These are phyloP conservation scores for Eimeria falciformis DNA, from an alignment of 169 alveolate genomes.

Conservation along the genomic window DNA sequence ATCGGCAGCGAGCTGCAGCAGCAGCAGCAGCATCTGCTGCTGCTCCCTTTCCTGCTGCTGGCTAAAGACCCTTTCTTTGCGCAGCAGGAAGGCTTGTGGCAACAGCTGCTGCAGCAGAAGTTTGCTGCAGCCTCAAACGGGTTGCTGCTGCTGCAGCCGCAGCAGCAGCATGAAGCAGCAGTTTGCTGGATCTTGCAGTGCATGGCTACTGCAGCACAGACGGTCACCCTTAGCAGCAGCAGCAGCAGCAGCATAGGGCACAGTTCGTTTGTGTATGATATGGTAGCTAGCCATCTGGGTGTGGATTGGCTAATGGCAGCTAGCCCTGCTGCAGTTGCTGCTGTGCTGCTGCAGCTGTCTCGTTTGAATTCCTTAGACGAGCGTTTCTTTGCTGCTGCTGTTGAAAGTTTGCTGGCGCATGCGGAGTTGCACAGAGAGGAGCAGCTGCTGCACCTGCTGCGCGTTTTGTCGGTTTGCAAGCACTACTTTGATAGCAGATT, in stretches of 20 bases:
- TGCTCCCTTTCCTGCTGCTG: conserved; percentile 56
- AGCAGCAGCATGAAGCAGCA: conserved; percentile 49
- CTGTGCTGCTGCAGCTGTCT: conserved; percentile 63
- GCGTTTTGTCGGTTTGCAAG: conserved; percentile 28
- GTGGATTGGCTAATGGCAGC: conserved; percentile 66
- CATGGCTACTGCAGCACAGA: neutral
- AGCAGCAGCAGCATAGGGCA: neutral
- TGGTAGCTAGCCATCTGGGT: conserved; percentile 41
- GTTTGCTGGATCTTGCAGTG: neutral
- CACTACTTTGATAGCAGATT: conserved; percentile 25
- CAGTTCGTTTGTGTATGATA: neutral
- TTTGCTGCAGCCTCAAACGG: conserved; percentile 1
- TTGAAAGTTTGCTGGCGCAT: conserved; percentile 2
- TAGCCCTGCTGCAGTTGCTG: conserved; percentile 63
- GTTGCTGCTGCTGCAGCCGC: conserved; percentile 36
- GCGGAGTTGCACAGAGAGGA: conserved; percentile 24
- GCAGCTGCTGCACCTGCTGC: conserved; percentile 55
- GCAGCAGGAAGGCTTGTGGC: conserved; percentile 54
- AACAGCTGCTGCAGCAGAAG: conserved; percentile 70
- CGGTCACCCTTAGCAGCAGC: neutral
- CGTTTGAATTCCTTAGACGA: neutral
- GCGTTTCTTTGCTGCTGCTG: conserved; percentile 23
- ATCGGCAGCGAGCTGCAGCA: conserved; percentile 29
- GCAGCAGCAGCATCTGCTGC: conserved; percentile 42
- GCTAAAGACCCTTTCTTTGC: conserved; percentile 10